A percentile compares a stretch with the other conserved stretches of the same genome.
Evolutionary conservation across 148 eudicot species (phyloP).

Genomic region (Cornus florida): DNA sequence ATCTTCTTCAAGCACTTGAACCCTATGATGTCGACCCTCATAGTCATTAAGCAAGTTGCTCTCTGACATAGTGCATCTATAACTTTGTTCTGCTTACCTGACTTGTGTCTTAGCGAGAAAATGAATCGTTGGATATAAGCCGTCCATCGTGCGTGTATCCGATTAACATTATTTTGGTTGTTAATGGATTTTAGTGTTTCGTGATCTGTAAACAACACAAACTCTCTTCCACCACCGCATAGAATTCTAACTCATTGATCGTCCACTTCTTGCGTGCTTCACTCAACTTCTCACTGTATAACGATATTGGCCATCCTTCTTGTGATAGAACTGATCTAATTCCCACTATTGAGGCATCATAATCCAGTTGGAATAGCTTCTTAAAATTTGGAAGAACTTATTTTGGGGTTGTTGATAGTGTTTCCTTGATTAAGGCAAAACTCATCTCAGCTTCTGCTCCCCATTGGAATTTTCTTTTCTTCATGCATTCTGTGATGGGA

Average conservation of each 20-base stretch:
- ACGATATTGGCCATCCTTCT: not conserved
- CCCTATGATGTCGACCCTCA: no score
- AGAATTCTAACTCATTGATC: conserved; percentile 7
- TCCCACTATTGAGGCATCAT: not conserved
- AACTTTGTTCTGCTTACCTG: no score
- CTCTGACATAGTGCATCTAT: no score
- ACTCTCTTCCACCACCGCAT: conserved; percentile 4
- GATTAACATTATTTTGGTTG: not conserved
- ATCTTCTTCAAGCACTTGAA: no score
- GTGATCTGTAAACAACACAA: conserved; percentile 11
- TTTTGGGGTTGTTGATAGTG: not conserved
- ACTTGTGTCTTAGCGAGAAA: no score
- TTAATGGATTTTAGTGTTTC: not conserved
- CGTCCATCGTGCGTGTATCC: conserved; percentile 7
- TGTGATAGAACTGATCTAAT: conserved; percentile 1
- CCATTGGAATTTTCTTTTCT: no score
- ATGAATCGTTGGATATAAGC: no score
- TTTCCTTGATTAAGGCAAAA: not conserved
- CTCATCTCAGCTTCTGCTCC: no score
- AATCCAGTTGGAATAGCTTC: not conserved
- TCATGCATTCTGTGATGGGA: no score
- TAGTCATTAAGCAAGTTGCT: no score
- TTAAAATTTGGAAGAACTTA: not conserved
- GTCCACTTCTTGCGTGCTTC: not conserved
- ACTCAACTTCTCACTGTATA: conserved; percentile 7